Percentiles rank a stretch among this genome's conserved stretches.
Conservation (phyloP, 2,329 filamentous ascomycete species). For the Colletotrichum musicola region DNA sequence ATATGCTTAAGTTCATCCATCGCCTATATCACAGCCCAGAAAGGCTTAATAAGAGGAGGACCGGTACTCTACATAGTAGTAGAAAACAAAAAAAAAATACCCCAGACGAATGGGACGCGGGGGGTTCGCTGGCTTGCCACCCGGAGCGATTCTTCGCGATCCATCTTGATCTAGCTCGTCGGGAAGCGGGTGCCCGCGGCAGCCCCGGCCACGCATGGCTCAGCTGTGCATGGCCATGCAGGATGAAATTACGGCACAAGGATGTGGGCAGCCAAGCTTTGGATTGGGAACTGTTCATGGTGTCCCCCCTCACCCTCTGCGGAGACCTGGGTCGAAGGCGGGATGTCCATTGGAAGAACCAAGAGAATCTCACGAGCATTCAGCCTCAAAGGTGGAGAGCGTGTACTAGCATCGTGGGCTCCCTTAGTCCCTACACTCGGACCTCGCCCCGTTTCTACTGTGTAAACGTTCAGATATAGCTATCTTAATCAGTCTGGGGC, state of each 20-base stretch:
- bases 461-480: neutral
- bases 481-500: neutral
- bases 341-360: conserved; percentile 9
- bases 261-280: conserved; percentile 7
- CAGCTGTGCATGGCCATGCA: neutral
- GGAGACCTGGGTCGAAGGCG: neutral
- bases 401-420: neutral
- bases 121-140: too few species aligned
- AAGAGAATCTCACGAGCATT: neutral
- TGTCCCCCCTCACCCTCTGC: neutral
- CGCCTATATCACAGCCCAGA: too few species aligned
- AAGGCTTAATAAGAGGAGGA: too few species aligned
- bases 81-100: too few species aligned
- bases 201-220: neutral
- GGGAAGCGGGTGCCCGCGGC: neutral
- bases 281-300: neutral
- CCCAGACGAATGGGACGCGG: too few species aligned
- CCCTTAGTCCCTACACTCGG: neutral
- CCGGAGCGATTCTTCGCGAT: too few species aligned
- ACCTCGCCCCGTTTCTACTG: neutral
- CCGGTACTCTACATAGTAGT: too few species aligned
- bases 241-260: conserved; percentile 7
- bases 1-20: conserved; percentile 16
- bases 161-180: too few species aligned
- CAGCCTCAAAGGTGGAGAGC: conserved; percentile 20